phyloP scores from a whole-genome alignment of 2,329 filamentous ascomycete genomes.

The Xylaria sp. region DNA sequence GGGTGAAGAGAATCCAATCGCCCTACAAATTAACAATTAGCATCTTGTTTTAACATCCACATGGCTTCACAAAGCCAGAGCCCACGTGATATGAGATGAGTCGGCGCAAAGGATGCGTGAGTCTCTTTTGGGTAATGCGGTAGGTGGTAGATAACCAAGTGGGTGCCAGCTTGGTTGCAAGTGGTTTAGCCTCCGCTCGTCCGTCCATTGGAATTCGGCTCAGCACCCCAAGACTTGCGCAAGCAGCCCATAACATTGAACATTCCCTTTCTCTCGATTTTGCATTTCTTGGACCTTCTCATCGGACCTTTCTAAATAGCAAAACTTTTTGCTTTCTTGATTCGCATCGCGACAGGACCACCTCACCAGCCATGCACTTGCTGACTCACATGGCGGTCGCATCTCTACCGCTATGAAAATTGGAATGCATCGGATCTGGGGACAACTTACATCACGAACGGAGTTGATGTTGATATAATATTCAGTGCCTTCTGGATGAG shows the following conservation, averaged over 20 bases:
- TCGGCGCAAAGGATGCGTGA: slow-evolving; percentile 23
- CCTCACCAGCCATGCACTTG: slow-evolving; percentile 32
- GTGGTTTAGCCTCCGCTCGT: slow-evolving; percentile 60
- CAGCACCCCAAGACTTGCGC: slow-evolving; percentile 37
- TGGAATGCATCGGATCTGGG: slow-evolving; percentile 33
- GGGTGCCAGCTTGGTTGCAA: slow-evolving; percentile 44
- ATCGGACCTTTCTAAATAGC: not conserved
- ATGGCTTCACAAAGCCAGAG: slow-evolving; percentile 8
- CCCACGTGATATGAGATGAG: slow-evolving; percentile 27
- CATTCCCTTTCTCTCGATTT: slow-evolving; percentile 12
- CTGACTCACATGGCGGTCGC: slow-evolving; percentile 24
- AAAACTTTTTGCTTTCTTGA: slow-evolving; percentile 6
- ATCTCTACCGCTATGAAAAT: slow-evolving; percentile 25
- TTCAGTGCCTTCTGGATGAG: slow-evolving; percentile 93
- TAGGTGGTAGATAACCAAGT: slow-evolving; percentile 44
- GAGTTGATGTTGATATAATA: slow-evolving; percentile 99
- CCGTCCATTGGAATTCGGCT: slow-evolving; percentile 48
- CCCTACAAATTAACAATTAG: slow-evolving; percentile 68
- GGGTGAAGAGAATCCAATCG: slow-evolving; percentile 99
- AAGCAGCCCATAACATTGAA: slow-evolving; percentile 42
- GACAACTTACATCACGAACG: slow-evolving; percentile 90
- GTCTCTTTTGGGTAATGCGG: slow-evolving; percentile 41
- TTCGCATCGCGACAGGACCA: not conserved
- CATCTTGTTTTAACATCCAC: slow-evolving; percentile 23
- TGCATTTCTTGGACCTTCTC: not conserved